Percentiles rank a stretch among this genome's conserved stretches.
These are phyloP conservation scores for Irineochytrium annulatum DNA, from an alignment of 192 early-diverging fungal species.

Conservation along the genomic window DNA sequence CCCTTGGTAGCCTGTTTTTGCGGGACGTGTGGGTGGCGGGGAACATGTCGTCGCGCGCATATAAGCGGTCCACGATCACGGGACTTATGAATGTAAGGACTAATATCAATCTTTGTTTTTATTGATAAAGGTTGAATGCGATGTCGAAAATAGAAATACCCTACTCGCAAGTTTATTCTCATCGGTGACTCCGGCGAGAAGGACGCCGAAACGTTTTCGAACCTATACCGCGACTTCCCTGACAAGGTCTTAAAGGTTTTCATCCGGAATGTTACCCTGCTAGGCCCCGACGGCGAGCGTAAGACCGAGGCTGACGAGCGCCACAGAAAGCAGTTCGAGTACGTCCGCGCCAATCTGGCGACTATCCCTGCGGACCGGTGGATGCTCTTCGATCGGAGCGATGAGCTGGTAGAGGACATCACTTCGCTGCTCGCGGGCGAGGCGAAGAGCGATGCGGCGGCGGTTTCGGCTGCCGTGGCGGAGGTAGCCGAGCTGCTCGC, in stretches of 20 bases:
- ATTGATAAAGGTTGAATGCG: background rate
- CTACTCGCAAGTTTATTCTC: conserved; percentile 77
- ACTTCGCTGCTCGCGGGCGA: too few relatives aligned
- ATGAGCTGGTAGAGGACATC: too few relatives aligned
- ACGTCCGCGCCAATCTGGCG: background rate
- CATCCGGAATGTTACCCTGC: conserved; percentile 62
- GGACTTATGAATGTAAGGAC: conserved; percentile 54
- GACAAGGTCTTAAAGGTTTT: conserved; percentile 77
- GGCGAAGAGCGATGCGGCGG: too few relatives aligned
- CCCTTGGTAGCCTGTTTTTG: conserved; percentile 68
- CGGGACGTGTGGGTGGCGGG: conserved; percentile 39
- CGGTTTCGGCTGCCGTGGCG: too few relatives aligned
- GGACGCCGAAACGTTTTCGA: conserved; percentile 79
- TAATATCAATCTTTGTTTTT: too few relatives aligned
- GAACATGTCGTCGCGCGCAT: conserved; percentile 17
- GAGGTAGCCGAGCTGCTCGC: too few relatives aligned
- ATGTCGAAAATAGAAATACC: conserved; percentile 51
- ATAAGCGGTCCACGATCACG: conserved; percentile 51
- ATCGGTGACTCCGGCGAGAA: conserved; percentile 89
- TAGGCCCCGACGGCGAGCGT: conserved; percentile 5
- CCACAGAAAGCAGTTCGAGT: background rate
- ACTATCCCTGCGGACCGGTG: background rate
- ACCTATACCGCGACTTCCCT: conserved; percentile 58
- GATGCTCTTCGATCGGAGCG: conserved; percentile 2
- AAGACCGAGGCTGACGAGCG: background rate